Percentiles rank a stretch among this genome's conserved stretches.
These are phyloP conservation scores for Camellia oleifera DNA, from an alignment of 179 eudicot species.

Conservation along the genomic window DNA sequence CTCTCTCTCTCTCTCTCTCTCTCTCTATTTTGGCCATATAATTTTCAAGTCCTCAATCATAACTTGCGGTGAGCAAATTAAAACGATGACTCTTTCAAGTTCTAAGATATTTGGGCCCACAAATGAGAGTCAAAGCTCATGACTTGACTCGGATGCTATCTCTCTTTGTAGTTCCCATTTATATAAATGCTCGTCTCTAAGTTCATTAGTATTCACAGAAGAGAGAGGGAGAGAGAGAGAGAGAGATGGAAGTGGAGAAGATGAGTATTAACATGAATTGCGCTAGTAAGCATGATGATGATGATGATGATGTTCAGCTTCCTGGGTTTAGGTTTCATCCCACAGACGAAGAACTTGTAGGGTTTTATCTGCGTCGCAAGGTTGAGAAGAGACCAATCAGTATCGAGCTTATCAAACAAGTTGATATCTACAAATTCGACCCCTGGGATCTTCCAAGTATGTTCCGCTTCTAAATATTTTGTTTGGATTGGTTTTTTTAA, in stretches of 20 bases:
- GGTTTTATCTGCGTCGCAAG: slow-evolving; percentile 62
- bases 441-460: slow-evolving; percentile 86
- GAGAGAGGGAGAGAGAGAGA: background rate
- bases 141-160: background rate
- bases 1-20: background rate
- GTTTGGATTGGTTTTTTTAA: too few species aligned
- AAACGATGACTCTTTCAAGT: slow-evolving; percentile 10
- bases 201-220: background rate
- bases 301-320: slow-evolving; percentile 33
- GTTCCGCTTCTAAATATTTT: slow-evolving; percentile 1
- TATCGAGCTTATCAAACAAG: slow-evolving; percentile 65
- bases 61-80: slow-evolving; percentile 4
- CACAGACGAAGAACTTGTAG: slow-evolving; percentile 66
- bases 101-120: slow-evolving; percentile 4
- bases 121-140: slow-evolving; percentile 10
- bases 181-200: background rate
- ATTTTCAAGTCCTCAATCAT: background rate
- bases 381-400: slow-evolving; percentile 54
- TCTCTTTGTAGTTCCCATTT: background rate
- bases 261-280: background rate
- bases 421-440: slow-evolving; percentile 71
- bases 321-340: slow-evolving; percentile 79
- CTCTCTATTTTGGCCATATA: background rate
- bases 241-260: slow-evolving; percentile 21
- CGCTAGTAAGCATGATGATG: slow-evolving; percentile 1